Conservation (phyloP, 495 filamentous ascomycete species). For the Astrocystis sublimbata region DNA sequence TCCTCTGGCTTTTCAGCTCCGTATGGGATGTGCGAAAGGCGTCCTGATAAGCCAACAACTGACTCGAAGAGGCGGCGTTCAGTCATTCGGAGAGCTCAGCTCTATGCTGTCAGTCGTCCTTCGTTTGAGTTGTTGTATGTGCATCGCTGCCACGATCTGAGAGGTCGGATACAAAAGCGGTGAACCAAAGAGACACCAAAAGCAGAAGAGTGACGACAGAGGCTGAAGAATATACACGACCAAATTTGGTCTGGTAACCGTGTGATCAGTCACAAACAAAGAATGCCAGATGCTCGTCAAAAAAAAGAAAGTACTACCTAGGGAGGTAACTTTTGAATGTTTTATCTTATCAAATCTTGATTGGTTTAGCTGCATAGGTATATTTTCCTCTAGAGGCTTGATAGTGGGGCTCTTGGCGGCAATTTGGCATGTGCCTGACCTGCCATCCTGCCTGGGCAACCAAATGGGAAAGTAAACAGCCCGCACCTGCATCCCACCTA, state of each 20-base stretch:
- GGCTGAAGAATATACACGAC: background rate
- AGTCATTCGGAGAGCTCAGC: constrained; percentile 37
- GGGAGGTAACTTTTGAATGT: background rate
- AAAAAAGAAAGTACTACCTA: background rate
- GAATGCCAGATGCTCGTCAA: background rate
- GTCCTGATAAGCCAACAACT: constrained; percentile 33
- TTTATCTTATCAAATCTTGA: constrained; percentile 23
- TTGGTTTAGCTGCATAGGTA: constrained; percentile 4
- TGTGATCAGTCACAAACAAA: background rate
- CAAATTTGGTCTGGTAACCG: constrained; percentile 5
- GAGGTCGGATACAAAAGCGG: background rate
- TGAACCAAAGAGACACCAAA: constrained; percentile 4
- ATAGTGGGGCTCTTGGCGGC: constrained; percentile 13
- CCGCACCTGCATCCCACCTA: no score
- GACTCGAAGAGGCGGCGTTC: constrained; percentile 36
- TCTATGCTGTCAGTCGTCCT: constrained; percentile 26
- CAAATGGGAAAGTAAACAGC: constrained; percentile 39
- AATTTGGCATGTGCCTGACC: no score
- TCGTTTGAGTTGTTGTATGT: constrained; percentile 17
- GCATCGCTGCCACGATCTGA: constrained; percentile 21
- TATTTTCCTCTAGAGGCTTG: background rate
- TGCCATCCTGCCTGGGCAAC: constrained; percentile 36
- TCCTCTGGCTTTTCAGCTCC: constrained; percentile 27
- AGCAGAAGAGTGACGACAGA: background rate
- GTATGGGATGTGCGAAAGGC: constrained; percentile 34